Percentiles rank a stretch among this genome's conserved stretches.
These are phyloP conservation scores for Aspergillus pseudoviridinutans DNA, from an alignment of 2,329 filamentous ascomycete genomes.

Conservation along the genomic window DNA sequence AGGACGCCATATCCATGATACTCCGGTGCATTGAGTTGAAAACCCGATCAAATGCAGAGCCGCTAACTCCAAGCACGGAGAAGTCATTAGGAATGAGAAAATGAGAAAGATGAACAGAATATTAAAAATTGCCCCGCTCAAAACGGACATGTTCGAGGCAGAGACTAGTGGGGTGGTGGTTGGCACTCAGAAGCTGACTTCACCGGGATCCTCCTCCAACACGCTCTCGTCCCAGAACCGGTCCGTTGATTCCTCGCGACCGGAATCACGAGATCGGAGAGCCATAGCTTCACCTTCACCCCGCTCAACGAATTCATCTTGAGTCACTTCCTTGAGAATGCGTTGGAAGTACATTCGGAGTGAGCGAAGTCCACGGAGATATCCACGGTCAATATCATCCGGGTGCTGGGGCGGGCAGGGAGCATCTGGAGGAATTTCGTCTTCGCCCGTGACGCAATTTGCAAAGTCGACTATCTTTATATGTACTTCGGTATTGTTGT, in stretches of 20 bases:
- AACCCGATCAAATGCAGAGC: slow-evolving; percentile 7
- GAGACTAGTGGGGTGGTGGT: background rate
- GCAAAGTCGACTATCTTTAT: slow-evolving; percentile 99
- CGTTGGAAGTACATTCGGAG: slow-evolving; percentile 79
- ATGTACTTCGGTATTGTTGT: slow-evolving; percentile 51
- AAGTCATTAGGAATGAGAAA: slow-evolving; percentile 4
- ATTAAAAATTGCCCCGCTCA: slow-evolving; percentile 6
- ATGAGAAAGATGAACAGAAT: slow-evolving; percentile 4
- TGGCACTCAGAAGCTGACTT: slow-evolving; percentile 37
- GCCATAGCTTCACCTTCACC: slow-evolving; percentile 42
- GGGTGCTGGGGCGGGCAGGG: slow-evolving; percentile 78
- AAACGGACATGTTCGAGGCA: background rate
- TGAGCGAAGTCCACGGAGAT: slow-evolving; percentile 76
- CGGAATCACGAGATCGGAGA: slow-evolving; percentile 30
- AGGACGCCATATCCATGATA: slow-evolving; percentile 11
- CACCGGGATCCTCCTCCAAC: slow-evolving; percentile 41
- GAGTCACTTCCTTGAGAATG: slow-evolving; percentile 73
- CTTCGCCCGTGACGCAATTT: slow-evolving; percentile 89
- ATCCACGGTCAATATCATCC: slow-evolving; percentile 78
- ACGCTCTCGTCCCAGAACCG: slow-evolving; percentile 41
- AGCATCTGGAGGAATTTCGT: slow-evolving; percentile 54
- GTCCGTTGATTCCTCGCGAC: slow-evolving; percentile 26
- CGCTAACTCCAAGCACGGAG: slow-evolving; percentile 14
- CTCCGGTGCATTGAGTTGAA: background rate
- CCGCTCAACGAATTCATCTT: slow-evolving; percentile 42